Base-by-base conservation (phyloP, 768 basidiomycete species). In the Tylopilus subfusipes region DNA sequence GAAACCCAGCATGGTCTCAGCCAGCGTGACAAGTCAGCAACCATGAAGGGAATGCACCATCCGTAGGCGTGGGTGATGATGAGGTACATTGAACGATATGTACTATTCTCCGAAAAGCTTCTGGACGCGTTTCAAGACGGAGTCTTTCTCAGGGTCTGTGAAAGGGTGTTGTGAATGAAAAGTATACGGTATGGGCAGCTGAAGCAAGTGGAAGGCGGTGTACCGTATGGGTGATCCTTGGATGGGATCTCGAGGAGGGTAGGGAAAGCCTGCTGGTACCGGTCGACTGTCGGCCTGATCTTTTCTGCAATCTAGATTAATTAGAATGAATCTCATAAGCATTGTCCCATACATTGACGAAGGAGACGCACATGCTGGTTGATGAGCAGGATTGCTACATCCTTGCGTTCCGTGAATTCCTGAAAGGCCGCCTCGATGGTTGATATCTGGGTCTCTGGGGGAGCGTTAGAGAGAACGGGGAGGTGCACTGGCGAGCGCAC, bases 221-320 rank as follows among this genome's bases (percentile, higher is more conserved):
- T 50, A 96, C 96, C 95, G 64, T 98, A 98, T 33, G 96, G 96
- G 72, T 97, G 94, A 67, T 98, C 96, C 71, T 98, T 98, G 52
- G 93, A 94, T 24, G 97, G 97, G 57, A 99, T 98, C 73, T 99
- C 97, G 16, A 99, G 83, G 38, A 99, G 75, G 0, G 97, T 93
- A 21, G 97, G 97, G 76, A 99, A 99, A 0, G 96, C 85, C 71
- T 94, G 90, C 60, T 92, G 86, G 71, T 99, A 99, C 64, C 86
- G 85, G 73, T 99, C 97, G 13, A 99, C 93, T 1, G 90, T 84
- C 0, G 93, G 93, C 34, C 97, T 79, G 58, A 99, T 99, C 79
- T 90, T 93, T 78, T 98, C 97, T 56, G 97, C 97, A 64, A 98
- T 79, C 97, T 98, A 68, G 10, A 60, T 55, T 46, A 36, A 61